Base-by-base conservation (phyloP, 257 asterid species). In the Solanum arcanum region DNA sequence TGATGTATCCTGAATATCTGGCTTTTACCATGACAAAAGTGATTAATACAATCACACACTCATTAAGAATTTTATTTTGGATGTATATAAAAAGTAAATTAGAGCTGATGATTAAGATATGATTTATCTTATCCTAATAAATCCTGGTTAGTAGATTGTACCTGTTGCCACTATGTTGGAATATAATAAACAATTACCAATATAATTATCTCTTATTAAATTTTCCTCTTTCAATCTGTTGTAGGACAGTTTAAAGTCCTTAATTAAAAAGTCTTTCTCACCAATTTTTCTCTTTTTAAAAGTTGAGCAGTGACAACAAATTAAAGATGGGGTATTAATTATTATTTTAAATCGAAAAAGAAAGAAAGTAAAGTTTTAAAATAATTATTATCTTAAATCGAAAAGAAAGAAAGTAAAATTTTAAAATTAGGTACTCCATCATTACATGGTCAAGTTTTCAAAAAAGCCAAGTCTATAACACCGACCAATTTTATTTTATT, bases 1-100 rank as follows among this genome's bases (percentile, higher is more conserved):
- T 60, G 68, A 60, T 60, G 27, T 21, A 59, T 88, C 92, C 92
- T 68, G 31, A 66, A 87, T 82, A 56, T 86, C 64, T 88, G 91
- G 91, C 89, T 89, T 87, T 86, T 47, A 86, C 52, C 84, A n/a
- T n/a, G 46, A 44, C 39, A 56, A 86, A 72, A 83, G 49, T 83
- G 87, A 60, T 64, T 5, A 64, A n/a, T 27, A 88, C 52, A 59
- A 39, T 80, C 42, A 39, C 66, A 37, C 84, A 47, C 68, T 80
- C 4, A 27, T 9, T 27, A 80, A 80, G 42, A 3, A 47, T 15
- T 46, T 16, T 27, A 3, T 11, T 15, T 12, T 15, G 10, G 29
- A 80, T 86, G 64, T 56, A 31, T 56, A 31, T 49, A 29, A 37
- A 72, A 42, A 68, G 49, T 37, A 9, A 73, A 64, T n/a, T 64